A percentile compares a stretch with the other conserved stretches of the same genome.
Conservation (phyloP, 2,329 filamentous ascomycete species). For the Ophiostoma perfectum region DNA sequence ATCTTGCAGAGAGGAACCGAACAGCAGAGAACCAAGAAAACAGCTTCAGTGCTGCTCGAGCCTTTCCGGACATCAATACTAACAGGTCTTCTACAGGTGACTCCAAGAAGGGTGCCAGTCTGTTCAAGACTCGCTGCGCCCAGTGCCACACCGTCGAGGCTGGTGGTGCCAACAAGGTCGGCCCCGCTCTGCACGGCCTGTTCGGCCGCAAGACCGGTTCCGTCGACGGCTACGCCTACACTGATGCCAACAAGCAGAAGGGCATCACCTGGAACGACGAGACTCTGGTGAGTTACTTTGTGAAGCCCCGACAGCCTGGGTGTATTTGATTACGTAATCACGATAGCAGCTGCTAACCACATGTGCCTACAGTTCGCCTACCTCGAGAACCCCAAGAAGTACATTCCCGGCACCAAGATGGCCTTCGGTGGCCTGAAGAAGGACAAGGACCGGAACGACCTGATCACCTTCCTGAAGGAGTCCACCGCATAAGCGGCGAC, state of each 20-base stretch:
- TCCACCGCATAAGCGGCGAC: constrained; percentile 53
- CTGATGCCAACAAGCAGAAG: constrained; percentile 99
- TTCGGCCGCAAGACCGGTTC: constrained; percentile 93
- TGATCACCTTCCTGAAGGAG: constrained; percentile 82
- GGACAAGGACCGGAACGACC: constrained; percentile 97
- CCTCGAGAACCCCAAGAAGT: constrained; percentile 99
- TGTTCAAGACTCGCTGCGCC: constrained; percentile 98
- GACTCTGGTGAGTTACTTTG: constrained; percentile 60
- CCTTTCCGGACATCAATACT: background rate
- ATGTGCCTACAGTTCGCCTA: constrained; percentile 67
- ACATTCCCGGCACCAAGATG: constrained; percentile 99
- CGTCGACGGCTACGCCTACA: constrained; percentile 92
- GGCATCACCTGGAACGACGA: constrained; percentile 81
- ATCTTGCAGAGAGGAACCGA: too few relatives aligned
- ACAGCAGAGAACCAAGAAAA: background rate
- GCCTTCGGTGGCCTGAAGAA: constrained; percentile 99
- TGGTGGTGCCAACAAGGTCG: constrained; percentile 94
- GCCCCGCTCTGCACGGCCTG: constrained; percentile 92
- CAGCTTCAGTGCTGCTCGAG: background rate
- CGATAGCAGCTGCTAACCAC: too few relatives aligned
- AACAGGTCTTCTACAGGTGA: constrained; percentile 58
- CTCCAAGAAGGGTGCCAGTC: constrained; percentile 90
- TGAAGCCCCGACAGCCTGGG: too few relatives aligned
- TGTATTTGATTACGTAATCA: too few relatives aligned
- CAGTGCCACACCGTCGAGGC: constrained; percentile 97